Conservation (phyloP, 768 basidiomycete genomes). For the Pleurotus eryngii region DNA sequence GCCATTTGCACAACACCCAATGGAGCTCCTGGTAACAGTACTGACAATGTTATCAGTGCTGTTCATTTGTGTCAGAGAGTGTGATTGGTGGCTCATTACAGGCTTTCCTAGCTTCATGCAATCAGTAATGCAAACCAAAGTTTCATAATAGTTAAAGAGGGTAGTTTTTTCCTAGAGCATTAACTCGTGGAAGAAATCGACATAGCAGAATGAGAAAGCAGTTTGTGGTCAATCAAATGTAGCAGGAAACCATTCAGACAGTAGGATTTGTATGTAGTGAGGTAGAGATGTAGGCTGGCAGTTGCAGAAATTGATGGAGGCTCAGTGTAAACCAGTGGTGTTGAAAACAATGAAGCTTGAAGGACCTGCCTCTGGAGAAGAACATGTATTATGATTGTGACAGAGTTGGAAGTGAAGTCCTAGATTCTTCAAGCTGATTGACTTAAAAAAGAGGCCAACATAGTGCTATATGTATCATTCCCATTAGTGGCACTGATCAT, state of each 20-base stretch:
- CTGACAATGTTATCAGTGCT: too few species aligned
- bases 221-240: constrained; percentile 6
- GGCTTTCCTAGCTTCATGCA: too few species aligned
- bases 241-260: neutral
- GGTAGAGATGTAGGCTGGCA: neutral
- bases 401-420: constrained; percentile 9
- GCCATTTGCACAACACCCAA: too few species aligned
- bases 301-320: constrained; percentile 1
- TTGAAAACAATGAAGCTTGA: constrained; percentile 2
- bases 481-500: too few species aligned
- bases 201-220: constrained; percentile 3
- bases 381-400: neutral
- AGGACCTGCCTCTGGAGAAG: neutral
- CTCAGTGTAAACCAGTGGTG: neutral
- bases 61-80: too few species aligned
- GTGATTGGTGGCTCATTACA: too few species aligned
- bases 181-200: constrained; percentile 5
- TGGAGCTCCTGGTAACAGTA: too few species aligned
- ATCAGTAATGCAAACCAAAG: neutral
- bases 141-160: constrained; percentile 17
- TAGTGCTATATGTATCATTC: constrained; percentile 2
- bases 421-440: neutral
- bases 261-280: neutral
- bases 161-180: constrained; percentile 8
- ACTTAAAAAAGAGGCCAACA: constrained; percentile 4